Percentiles rank a stretch among this genome's conserved stretches.
Conservation (phyloP, 2,329 filamentous ascomycete species). For the Sporothrix humicola region DNA sequence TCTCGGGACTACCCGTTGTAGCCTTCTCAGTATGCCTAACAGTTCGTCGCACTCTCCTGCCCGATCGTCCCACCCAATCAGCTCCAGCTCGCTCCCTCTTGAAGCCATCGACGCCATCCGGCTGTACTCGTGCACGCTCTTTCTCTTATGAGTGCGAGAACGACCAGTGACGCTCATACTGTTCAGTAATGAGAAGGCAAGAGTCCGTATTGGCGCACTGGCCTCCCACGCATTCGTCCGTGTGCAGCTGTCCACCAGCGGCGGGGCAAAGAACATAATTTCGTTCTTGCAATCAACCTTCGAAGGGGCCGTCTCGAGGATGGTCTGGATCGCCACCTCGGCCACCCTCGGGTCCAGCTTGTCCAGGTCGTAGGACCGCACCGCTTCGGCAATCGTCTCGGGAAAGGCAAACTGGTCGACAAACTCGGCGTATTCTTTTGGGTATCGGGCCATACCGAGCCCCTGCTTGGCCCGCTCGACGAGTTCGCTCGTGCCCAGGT, state of each 20-base stretch:
- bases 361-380: not conserved
- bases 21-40: slow-evolving; percentile 39
- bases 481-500: slow-evolving; percentile 39
- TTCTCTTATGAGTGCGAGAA: too few species aligned
- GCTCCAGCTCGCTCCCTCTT: slow-evolving; percentile 44
- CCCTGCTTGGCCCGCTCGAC: slow-evolving; percentile 39
- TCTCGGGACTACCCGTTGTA: slow-evolving; percentile 36
- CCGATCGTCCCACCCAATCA: slow-evolving; percentile 40
- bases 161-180: slow-evolving; percentile 40
- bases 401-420: slow-evolving; percentile 38
- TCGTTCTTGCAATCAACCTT: too few species aligned
- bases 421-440: slow-evolving; percentile 42
- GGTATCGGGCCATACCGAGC: slow-evolving; percentile 32
- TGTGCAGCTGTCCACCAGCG: slow-evolving; percentile 49
- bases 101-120: slow-evolving; percentile 44
- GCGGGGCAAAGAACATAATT: slow-evolving; percentile 45
- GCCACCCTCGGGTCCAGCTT: slow-evolving; percentile 43
- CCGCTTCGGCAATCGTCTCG: not conserved
- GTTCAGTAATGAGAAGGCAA: slow-evolving; percentile 47
- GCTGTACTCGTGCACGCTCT: slow-evolving; percentile 45
- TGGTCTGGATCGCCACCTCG: slow-evolving; percentile 41
- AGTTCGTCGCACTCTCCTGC: slow-evolving; percentile 40
- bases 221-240: slow-evolving; percentile 49
- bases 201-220: slow-evolving; percentile 46
- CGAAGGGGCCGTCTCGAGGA: too few species aligned